A percentile compares a stretch with the other conserved stretches of the same genome.
phyloP scores from a whole-genome alignment of 2,329 filamentous ascomycete species.

The Cercospora zeina region DNA sequence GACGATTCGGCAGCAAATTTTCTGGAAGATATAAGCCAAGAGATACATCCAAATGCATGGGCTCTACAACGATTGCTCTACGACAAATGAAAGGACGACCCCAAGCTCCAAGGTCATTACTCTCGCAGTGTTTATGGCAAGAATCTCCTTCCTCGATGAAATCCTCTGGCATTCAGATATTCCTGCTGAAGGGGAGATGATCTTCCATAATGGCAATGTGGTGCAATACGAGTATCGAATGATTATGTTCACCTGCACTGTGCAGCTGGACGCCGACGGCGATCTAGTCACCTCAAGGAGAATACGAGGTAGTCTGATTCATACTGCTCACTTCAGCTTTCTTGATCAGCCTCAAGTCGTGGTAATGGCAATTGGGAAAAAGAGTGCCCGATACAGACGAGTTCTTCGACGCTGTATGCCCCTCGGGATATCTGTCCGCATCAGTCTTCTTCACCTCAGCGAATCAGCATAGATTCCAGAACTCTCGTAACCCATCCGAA shows the following conservation, averaged over 20 bases:
- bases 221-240: no score
- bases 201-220: no score
- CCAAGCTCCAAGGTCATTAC: neutral
- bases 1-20: neutral
- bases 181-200: neutral
- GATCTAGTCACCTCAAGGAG: no score
- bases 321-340: no score
- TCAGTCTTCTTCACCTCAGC: neutral
- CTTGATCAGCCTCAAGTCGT: no score
- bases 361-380: no score
- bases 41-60: neutral
- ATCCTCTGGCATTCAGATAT: neutral
- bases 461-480: conserved; percentile 17
- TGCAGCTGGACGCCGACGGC: no score
- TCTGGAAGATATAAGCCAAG: neutral
- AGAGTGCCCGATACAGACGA: no score
- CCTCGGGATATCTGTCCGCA: neutral
- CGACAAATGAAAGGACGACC: neutral
- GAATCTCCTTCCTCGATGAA: neutral
- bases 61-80: neutral
- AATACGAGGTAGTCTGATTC: no score
- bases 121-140: neutral
- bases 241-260: no score
- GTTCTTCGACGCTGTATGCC: neutral
- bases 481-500: conserved; percentile 20